phyloP scores from a whole-genome alignment of 2,329 filamentous ascomycete species.

The Annulohypoxylon truncatum region DNA sequence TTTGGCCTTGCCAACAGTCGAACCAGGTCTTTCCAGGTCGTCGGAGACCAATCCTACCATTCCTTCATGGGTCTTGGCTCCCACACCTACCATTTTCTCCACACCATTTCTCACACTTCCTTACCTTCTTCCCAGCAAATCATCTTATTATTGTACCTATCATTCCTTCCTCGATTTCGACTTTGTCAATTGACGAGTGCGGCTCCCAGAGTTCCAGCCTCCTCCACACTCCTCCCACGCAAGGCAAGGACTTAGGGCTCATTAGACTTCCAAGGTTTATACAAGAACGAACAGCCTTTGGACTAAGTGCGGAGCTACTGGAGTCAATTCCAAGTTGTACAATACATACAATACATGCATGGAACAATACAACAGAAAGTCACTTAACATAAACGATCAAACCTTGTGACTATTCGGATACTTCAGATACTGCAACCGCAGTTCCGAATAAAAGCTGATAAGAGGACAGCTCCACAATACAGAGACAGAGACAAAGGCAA shows the following conservation, averaged over 20 bases:
- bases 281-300: slow-evolving; percentile 24
- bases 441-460: slow-evolving; percentile 25
- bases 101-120: slow-evolving; percentile 34
- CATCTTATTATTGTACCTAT: slow-evolving; percentile 27
- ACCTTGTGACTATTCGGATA: slow-evolving; percentile 11
- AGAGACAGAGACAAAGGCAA: slow-evolving; percentile 12
- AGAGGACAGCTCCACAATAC: slow-evolving; percentile 29
- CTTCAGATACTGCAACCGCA: slow-evolving; percentile 21
- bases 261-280: not conserved
- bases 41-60: slow-evolving; percentile 41
- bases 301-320: slow-evolving; percentile 18
- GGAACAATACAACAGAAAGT: slow-evolving; percentile 3
- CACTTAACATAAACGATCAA: slow-evolving; percentile 13
- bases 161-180: slow-evolving; percentile 12
- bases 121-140: slow-evolving; percentile 31
- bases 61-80: slow-evolving; percentile 27
- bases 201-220: slow-evolving; percentile 22
- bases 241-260: not conserved
- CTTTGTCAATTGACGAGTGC: slow-evolving; percentile 27
- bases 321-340: slow-evolving; percentile 17
- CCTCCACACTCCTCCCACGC: slow-evolving; percentile 1
- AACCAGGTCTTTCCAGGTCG: slow-evolving; percentile 38
- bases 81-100: slow-evolving; percentile 40
- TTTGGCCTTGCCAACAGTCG: slow-evolving; percentile 21
- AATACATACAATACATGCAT: slow-evolving; percentile 18